Evolutionary conservation across 139 green algal species (phyloP), one percentile per base, ranked within the genome.

Genomic region (Spirogloea muscicola): DNA sequence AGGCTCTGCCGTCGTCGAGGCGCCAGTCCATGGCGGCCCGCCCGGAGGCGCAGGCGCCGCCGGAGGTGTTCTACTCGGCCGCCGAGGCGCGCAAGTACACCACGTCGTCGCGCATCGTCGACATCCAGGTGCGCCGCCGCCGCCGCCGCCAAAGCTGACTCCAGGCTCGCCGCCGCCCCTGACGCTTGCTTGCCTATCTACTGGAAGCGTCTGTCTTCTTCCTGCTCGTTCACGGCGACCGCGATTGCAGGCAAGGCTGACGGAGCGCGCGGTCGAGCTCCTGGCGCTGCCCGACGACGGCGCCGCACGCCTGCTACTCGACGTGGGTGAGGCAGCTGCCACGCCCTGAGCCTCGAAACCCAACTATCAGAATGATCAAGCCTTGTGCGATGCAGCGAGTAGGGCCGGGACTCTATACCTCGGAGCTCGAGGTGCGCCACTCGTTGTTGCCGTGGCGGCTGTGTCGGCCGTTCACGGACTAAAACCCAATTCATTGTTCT

Each of bases 31-130:
- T 80, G 72, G 62, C 62, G 36, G 55, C 61, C 16, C 83, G 94
- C 0, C 94, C 94, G 0, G 94, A 99, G 84, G 87, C 91, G 41
- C 84, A 82, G 5, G 89, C 85, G 5, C 94, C 94, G 0, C 90
- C 94, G 1, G 91, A 98, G 34, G 84, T 97, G 6, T 98, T 96
- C 51, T 99, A 99, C 86, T 91, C 96, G 74, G 90, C 94, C 31
- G 84, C 85, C 1, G 94, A 98, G 63, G 93, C 94, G 1, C 64
- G 79, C 13, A 98, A 98, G 70, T 99, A 99, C 81, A 98, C 94
- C 0, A 89, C 87, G 34, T 96, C 94, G 68, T 92, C 83, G 40
- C 86, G 91, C 3, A 95, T 96, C 59, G 86, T 93, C 7, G 71
- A 86, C 6, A 95, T 96, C 58, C 90, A 95, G 80, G 85, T 82